Conservation (phyloP, 2,329 filamentous ascomycete genomes). For the Dactylellina parvicollis region DNA sequence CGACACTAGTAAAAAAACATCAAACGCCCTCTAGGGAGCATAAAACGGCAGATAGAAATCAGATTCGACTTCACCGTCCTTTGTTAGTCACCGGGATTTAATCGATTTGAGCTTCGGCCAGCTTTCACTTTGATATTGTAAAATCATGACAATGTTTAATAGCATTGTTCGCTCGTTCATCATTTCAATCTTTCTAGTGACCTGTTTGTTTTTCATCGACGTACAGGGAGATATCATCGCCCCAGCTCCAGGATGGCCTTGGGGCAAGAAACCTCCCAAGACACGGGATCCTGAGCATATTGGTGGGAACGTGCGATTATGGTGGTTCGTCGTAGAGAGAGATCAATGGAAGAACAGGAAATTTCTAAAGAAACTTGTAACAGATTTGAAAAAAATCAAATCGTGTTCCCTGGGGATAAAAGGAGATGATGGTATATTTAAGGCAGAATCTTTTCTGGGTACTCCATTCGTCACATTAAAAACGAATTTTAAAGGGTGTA, state of each 20-base stretch:
- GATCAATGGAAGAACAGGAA: background rate
- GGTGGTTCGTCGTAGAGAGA: conserved; percentile 29
- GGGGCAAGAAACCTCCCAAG: background rate
- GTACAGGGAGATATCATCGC: background rate
- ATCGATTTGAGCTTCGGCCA: too few species aligned
- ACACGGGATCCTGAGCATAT: background rate
- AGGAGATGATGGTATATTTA: background rate
- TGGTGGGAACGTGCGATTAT: conserved; percentile 22
- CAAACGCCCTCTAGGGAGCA: too few species aligned
- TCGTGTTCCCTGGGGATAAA: background rate
- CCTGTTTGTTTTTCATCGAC: too few species aligned
- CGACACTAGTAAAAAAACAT: too few species aligned
- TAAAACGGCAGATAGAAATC: too few species aligned
- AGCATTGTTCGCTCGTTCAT: too few species aligned
- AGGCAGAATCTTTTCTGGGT: background rate
- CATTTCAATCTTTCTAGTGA: too few species aligned
- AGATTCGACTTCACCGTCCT: too few species aligned
- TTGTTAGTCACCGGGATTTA: too few species aligned
- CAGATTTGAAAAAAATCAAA: background rate
- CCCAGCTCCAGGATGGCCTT: background rate
- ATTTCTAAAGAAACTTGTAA: background rate
- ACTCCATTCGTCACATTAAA: conserved; percentile 22
- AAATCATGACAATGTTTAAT: too few species aligned
- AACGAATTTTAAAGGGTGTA: conserved; percentile 9
- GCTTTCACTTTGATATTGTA: too few species aligned